These are phyloP conservation scores for Babesia ovata DNA, from an alignment of 169 alveolate species.

Conservation along the genomic window DNA sequence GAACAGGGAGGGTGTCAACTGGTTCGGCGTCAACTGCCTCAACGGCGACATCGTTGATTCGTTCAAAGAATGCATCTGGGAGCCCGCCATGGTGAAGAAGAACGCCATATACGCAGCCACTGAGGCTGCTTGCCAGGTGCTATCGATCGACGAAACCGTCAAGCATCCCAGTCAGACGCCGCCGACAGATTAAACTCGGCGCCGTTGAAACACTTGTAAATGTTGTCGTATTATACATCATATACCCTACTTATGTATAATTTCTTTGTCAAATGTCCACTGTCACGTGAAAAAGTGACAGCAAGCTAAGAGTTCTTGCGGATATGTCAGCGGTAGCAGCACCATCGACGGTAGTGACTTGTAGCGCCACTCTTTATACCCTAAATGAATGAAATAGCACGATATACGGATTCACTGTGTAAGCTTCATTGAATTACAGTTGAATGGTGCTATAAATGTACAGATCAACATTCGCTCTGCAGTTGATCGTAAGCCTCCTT, in stretches of 20 bases:
- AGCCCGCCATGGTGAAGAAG: slow-evolving; percentile 92
- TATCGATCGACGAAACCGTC: slow-evolving; percentile 96
- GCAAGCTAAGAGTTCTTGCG: too few species aligned
- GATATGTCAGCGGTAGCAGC: too few species aligned
- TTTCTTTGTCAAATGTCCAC: too few species aligned
- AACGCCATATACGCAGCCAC: slow-evolving; percentile 96
- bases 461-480: not conserved
- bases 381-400: too few species aligned
- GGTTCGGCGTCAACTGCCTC: slow-evolving; percentile 95
- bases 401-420: too few species aligned
- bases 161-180: slow-evolving; percentile 77
- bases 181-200: not conserved
- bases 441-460: not conserved
- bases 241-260: too few species aligned
- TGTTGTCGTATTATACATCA: too few species aligned
- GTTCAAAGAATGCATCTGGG: slow-evolving; percentile 92
- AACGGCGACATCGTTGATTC: slow-evolving; percentile 89
- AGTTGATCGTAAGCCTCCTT: slow-evolving; percentile 30
- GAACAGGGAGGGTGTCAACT: slow-evolving; percentile 66
- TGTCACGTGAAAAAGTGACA: too few species aligned
- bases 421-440: not conserved
- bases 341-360: too few species aligned
- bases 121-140: slow-evolving; percentile 96
- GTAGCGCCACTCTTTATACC: not conserved
- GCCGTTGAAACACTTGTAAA: not conserved